Base-by-base conservation (phyloP, 495 filamentous ascomycete genomes). In the Trichocladium uniseriatum region DNA sequence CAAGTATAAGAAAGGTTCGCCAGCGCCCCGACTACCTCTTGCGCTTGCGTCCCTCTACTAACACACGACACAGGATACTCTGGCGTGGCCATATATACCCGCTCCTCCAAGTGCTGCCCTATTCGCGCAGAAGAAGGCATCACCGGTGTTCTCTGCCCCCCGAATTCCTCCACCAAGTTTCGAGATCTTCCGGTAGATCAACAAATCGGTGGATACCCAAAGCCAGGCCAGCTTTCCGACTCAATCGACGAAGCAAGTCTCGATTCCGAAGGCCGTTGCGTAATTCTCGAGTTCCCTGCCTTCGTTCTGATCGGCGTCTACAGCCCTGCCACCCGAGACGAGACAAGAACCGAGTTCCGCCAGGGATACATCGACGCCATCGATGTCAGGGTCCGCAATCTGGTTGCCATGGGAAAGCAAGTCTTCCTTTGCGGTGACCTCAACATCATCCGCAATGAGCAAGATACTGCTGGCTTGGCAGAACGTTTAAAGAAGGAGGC, bases 101-200 rank as follows among this genome's bases (percentile, higher is more conserved):
- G 90, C n/a, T 87, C 89, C 60, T 79, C 86, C 4, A 82, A 79
- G 45, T 97, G 92, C 63, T 79, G 81, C 15, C 92, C 92, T 0
- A 89, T 98, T 13, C 79, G 83, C 38, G 91, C 89, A 2, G 92
- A 98, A 69, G 92, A 96, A 72, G 92, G 92, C 22, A 79, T 98
- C 46, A 85, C 86, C 3, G 92, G 92, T 8, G 71, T 87, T 10
- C 76, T 96, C 21, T 81, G 78, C 28, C 81, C 87, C 2, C 89
- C 88, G 2, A 84, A 81, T 56, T 86, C 84, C 1, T 74, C 81
- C 6, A 79, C 73, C n/a, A 72, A 76, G 14, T 98, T 88, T 62
- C 76, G 81, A 37, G 80, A 89, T 38, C 78, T 94, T 3, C 85
- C 88, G 2, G 60, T 75, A 37, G 79, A 85, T n/a, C 78, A 90